Evolutionary conservation across 257 asterid genomes (phyloP).

Genomic region (Gentiana macrophylla): DNA sequence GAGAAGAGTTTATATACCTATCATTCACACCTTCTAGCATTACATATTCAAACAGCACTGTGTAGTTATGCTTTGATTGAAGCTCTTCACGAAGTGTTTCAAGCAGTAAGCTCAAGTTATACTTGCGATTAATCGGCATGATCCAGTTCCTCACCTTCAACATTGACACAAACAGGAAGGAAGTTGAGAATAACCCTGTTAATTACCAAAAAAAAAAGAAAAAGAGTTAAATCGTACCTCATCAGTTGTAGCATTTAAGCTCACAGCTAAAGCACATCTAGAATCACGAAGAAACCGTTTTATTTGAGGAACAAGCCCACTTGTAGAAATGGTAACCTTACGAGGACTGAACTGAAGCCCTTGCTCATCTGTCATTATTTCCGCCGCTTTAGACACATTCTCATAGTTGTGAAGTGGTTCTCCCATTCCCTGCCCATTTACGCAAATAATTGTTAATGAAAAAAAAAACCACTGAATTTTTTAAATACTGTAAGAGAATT

Average conservation of each 20-base stretch:
- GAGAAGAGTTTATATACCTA: conserved; percentile 33
- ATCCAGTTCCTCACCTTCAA: conserved; percentile 93
- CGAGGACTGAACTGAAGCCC: conserved; percentile 98
- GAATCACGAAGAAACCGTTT: conserved; percentile 81
- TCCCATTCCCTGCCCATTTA: conserved; percentile 75
- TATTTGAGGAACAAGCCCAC: conserved; percentile 91
- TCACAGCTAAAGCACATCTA: conserved; percentile 85
- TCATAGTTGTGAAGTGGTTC: conserved; percentile 93
- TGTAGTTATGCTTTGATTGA: conserved; percentile 54
- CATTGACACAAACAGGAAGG: not conserved
- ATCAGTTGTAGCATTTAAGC: conserved; percentile 88
- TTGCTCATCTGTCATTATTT: conserved; percentile 83
- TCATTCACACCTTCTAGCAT: conserved; percentile 98
- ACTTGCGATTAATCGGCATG: conserved; percentile 97
- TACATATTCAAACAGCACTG: conserved; percentile 88
- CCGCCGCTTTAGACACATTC: conserved; percentile 81
- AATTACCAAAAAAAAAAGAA: too few species aligned
- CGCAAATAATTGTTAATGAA: too few species aligned
- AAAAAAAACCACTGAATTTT: too few species aligned
- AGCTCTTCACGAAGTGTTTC: conserved; percentile 83
- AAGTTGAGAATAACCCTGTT: not conserved
- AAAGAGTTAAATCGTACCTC: conserved; percentile 41
- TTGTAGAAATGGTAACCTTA: conserved; percentile 86
- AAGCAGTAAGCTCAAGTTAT: conserved; percentile 73
- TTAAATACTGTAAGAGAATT: too few species aligned